phyloP scores from a whole-genome alignment of 2,329 filamentous ascomycete species.

The Neofusicoccum cordaticola region DNA sequence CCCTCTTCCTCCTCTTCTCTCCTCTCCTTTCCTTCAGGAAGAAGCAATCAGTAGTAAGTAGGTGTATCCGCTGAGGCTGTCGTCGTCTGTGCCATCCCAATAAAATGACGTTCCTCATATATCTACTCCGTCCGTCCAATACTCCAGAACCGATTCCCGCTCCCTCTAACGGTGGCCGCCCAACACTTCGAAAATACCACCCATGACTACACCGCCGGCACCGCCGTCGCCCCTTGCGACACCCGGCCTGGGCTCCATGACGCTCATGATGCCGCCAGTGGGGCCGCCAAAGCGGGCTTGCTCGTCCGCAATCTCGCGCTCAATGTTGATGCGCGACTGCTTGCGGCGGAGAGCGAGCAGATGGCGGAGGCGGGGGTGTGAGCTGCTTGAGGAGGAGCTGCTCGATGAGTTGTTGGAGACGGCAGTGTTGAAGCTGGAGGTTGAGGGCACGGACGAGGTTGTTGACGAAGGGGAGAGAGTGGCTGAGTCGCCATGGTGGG shows the following conservation, averaged over 20 bases:
- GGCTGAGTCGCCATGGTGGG: conserved; percentile 24
- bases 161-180: conserved; percentile 22
- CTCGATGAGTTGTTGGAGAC: conserved; percentile 24
- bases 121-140: not conserved
- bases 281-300: conserved; percentile 28
- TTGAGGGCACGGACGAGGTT: not conserved
- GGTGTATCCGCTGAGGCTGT: not conserved
- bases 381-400: conserved; percentile 21
- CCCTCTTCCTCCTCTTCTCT: not conserved
- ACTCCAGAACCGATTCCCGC: not conserved
- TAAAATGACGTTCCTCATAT: too few relatives aligned
- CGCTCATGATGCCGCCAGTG: conserved; percentile 16
- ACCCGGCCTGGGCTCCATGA: conserved; percentile 29
- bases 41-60: not conserved
- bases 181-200: conserved; percentile 38
- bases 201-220: conserved; percentile 22
- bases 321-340: conserved; percentile 32
- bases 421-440: not conserved
- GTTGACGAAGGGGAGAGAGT: not conserved
- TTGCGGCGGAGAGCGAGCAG: conserved; percentile 32
- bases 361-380: conserved; percentile 26
- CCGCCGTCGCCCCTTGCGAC: conserved; percentile 16
- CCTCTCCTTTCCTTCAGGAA: not conserved
- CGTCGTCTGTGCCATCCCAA: not conserved
- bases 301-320: conserved; percentile 34